Conservation (phyloP, 257 asterid genomes). For the Eustoma russellianum region DNA sequence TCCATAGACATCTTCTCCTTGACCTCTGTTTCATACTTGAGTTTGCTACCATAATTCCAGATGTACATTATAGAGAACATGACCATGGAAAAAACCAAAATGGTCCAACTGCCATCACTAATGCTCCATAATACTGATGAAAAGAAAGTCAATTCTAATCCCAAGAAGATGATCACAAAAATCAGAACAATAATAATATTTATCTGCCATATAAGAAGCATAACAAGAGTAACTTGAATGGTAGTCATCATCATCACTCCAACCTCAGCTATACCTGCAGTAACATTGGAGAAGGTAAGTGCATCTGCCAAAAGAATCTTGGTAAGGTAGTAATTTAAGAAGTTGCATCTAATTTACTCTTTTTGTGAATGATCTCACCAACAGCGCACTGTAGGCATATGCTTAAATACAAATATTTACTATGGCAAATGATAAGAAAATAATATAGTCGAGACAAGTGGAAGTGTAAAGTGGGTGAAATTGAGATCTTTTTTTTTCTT, state of each 20-base stretch:
- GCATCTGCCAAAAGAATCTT: neutral
- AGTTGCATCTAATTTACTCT: too few species aligned
- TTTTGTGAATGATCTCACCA: too few species aligned
- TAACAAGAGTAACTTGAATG: constrained; percentile 71
- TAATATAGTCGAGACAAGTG: too few species aligned
- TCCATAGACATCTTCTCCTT: constrained; percentile 81
- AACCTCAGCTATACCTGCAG: constrained; percentile 82
- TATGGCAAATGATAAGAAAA: too few species aligned
- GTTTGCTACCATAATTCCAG: constrained; percentile 96
- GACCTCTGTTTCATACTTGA: constrained; percentile 88
- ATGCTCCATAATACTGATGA: constrained; percentile 88
- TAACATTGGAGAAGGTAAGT: constrained; percentile 25
- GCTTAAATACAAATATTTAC: too few species aligned
- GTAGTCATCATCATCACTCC: constrained; percentile 99
- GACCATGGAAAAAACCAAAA: constrained; percentile 70
- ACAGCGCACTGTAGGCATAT: too few species aligned
- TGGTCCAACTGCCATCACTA: constrained; percentile 97
- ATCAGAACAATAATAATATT: constrained; percentile 58
- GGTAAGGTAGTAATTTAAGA: neutral
- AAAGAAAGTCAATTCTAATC: constrained; percentile 72
- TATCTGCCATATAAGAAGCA: constrained; percentile 98
- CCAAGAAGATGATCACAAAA: constrained; percentile 62
- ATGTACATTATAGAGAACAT: constrained; percentile 70
- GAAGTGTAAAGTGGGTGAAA: too few species aligned
- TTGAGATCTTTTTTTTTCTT: too few species aligned